phyloP scores from a whole-genome alignment of 208 protist genomes.

The Leishmania amazonensis region DNA sequence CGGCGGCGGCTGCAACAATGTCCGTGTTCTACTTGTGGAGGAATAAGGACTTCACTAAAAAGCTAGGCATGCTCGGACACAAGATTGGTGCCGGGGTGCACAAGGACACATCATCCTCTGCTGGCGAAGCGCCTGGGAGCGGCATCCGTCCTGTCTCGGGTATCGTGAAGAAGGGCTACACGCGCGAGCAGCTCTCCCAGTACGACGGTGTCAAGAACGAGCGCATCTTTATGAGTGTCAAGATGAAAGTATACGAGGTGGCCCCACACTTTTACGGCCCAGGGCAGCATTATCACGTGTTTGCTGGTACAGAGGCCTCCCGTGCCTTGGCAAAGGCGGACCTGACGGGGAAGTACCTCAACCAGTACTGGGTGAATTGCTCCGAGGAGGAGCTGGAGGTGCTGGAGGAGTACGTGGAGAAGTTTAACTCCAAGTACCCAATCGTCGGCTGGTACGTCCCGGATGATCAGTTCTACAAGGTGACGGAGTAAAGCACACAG shows the following conservation, averaged over 20 bases:
- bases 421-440: slow-evolving; percentile 82
- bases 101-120: not conserved
- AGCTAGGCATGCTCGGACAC: slow-evolving; percentile 25
- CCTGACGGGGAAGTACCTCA: slow-evolving; percentile 57
- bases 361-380: slow-evolving; percentile 80
- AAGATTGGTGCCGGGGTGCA: slow-evolving; percentile 11
- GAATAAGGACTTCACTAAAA: slow-evolving; percentile 31
- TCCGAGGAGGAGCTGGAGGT: slow-evolving; percentile 69
- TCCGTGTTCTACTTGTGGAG: slow-evolving; percentile 26
- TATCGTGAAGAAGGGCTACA: slow-evolving; percentile 60
- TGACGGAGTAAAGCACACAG: slow-evolving; percentile 19
- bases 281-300: slow-evolving; percentile 77
- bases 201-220: slow-evolving; percentile 68
- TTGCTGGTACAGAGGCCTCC: slow-evolving; percentile 77
- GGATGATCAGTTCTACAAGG: slow-evolving; percentile 62
- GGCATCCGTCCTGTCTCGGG: slow-evolving; percentile 66
- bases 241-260: slow-evolving; percentile 86
- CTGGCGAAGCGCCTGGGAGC: slow-evolving; percentile 1
- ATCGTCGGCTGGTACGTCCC: slow-evolving; percentile 85
- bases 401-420: slow-evolving; percentile 69
- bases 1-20: slow-evolving; percentile 15
- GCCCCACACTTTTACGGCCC: slow-evolving; percentile 86
- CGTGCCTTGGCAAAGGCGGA: slow-evolving; percentile 65
- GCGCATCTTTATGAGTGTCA: slow-evolving; percentile 77
- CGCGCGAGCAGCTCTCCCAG: slow-evolving; percentile 58